Evolutionary conservation across 495 filamentous ascomycete species (phyloP), one percentile per base, ranked within the genome.

Genomic region (Podospora bellae-mahoneyi): DNA sequence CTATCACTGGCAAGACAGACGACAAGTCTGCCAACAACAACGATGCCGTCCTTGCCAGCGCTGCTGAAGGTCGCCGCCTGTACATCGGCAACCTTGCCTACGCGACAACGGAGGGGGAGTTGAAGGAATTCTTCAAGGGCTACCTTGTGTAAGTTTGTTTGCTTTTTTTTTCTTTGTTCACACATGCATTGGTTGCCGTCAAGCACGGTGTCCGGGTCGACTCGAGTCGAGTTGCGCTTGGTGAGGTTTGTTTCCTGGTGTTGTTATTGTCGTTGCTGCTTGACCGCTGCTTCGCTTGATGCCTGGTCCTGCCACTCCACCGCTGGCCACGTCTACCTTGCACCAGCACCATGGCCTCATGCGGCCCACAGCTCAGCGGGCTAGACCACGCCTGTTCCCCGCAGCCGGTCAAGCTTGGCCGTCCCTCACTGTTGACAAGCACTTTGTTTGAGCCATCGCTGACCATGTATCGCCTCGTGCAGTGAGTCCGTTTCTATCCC

Each of bases 71-170:
- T 78, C 92, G 95, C 86, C 92, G 95, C 84, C 88, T 99, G 71
- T 99, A 99, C 84, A 98, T 98, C 85, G 95, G 95, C 81, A 99
- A 99, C 85, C 92, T 99, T 87, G 95, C 95, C 66, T 98, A 99
- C 80, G 93, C 95, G 88, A 98, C 95, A 86, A 96, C 93, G 77
- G 95, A 98, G 91, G 95, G 92, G 88, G 92, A 97, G 87, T 91
- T 99, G 85, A 97, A 94, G 84, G 92, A 93, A 66, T 99, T 99
- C 87, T 99, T 99, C 89, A 91, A 91, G 84, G 89, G 86, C 81
- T 97, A 94, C 89, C 89, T 92, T 82, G 90, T 99, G 96, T 99
- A 88, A 88, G 95, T 91, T 70, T 56, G 72, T 39, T 27, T 26
- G 10, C n/a, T 66, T 65, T 66, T 48, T 20, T 55, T 64, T 19